Evolutionary conservation across 2,329 filamentous ascomycete species (phyloP).

Genomic region (Colletotrichum navitas): DNA sequence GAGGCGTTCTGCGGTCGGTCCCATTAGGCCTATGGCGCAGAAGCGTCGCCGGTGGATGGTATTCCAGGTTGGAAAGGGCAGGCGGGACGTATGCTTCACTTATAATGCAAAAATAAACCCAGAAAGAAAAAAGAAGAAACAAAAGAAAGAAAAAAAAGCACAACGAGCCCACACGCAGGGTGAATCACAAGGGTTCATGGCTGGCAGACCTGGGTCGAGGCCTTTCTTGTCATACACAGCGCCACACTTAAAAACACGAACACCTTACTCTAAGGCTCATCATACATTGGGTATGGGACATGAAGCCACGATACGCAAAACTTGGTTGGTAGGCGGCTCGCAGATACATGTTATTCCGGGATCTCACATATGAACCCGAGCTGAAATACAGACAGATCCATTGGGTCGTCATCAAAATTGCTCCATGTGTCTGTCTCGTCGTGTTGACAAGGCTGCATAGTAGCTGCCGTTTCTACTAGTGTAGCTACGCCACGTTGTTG

Average conservation of each 20-base stretch:
- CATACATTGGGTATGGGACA: slow-evolving; percentile 24
- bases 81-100: slow-evolving; percentile 1
- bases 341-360: slow-evolving; percentile 12
- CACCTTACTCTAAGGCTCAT: slow-evolving; percentile 11
- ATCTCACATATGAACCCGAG: neutral
- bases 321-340: slow-evolving; percentile 22
- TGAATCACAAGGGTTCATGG: neutral
- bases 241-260: neutral
- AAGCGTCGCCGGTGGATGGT: neutral
- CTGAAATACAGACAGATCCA: slow-evolving; percentile 24
- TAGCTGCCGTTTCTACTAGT: neutral
- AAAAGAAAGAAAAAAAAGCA: neutral
- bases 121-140: neutral
- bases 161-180: neutral
- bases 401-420: slow-evolving; percentile 5
- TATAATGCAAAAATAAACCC: neutral
- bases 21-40: neutral
- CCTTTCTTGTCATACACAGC: slow-evolving; percentile 9
- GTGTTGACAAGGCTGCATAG: neutral
- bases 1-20: neutral
- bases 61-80: neutral
- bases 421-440: neutral
- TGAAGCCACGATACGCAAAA: slow-evolving; percentile 34
- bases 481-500: no score
- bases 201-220: neutral